These are phyloP conservation scores for Theobroma cacao DNA, from an alignment of 345 rosid genomes.

Conservation along the genomic window DNA sequence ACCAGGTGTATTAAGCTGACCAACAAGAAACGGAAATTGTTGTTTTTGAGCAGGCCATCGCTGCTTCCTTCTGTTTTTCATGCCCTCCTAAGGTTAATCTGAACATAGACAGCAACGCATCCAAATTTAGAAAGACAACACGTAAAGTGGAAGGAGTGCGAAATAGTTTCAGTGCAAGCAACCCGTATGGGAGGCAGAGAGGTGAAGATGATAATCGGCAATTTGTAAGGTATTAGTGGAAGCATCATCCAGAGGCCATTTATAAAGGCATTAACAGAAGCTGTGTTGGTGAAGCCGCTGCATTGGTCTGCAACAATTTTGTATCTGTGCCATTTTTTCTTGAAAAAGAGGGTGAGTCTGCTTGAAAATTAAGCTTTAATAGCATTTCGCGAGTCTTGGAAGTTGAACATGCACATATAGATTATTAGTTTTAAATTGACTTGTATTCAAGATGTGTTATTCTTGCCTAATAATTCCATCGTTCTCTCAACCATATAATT, in stretches of 20 bases:
- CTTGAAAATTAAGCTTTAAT: background rate
- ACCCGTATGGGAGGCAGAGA: constrained; percentile 68
- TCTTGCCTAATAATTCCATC: background rate
- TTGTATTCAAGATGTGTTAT: background rate
- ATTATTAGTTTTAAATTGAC: background rate
- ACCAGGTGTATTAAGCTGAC: background rate
- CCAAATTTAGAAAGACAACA: constrained; percentile 71
- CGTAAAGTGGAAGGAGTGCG: constrained; percentile 48
- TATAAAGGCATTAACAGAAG: constrained; percentile 1
- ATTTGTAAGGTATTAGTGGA: constrained; percentile 52
- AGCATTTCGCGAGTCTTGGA: background rate
- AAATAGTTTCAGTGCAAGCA: constrained; percentile 64
- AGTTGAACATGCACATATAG: background rate
- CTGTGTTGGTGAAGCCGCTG: background rate
- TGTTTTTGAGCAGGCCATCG: constrained; percentile 64
- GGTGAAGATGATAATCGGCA: constrained; percentile 42
- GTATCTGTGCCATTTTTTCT: background rate
- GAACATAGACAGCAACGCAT: constrained; percentile 80
- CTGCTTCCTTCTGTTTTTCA: constrained; percentile 88
- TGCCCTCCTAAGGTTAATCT: constrained; percentile 85
- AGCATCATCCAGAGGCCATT: background rate
- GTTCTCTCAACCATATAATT: no score
- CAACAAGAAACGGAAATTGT: background rate
- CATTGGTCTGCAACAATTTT: constrained; percentile 24
- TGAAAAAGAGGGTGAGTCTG: background rate